Percentiles rank a stretch among this genome's conserved stretches.
Evolutionary conservation across 345 rosid genomes (phyloP).

Genomic region (Arabidopsis suecica): DNA sequence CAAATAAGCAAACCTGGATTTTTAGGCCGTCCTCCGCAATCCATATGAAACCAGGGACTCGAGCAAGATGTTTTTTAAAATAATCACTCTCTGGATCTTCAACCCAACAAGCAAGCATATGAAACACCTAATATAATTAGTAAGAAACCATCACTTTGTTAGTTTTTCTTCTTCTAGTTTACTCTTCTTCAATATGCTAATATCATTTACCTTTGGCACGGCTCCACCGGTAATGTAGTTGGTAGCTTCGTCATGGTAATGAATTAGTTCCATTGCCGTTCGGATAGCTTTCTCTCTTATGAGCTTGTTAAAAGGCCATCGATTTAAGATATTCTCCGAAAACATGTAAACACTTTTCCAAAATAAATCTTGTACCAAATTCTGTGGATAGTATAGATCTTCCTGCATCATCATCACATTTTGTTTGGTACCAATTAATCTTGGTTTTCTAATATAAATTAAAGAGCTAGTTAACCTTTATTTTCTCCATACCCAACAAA

Average conservation of each 20-base stretch:
- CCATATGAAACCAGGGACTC: slow-evolving; percentile 50
- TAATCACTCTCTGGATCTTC: slow-evolving; percentile 59
- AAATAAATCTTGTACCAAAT: slow-evolving; percentile 43
- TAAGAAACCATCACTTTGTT: neutral
- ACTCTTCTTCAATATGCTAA: neutral
- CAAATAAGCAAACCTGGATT: slow-evolving; percentile 44
- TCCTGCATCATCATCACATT: slow-evolving; percentile 40
- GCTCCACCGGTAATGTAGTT: slow-evolving; percentile 49
- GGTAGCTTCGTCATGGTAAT: slow-evolving; percentile 52
- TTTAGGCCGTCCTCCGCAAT: slow-evolving; percentile 61
- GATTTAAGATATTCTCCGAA: slow-evolving; percentile 44
- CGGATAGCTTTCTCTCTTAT: slow-evolving; percentile 46
- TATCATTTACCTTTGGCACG: slow-evolving; percentile 45
- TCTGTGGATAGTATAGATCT: slow-evolving; percentile 51
- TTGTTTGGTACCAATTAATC: neutral
- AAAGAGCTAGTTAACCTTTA: neutral
- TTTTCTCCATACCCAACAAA: neutral
- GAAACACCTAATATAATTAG: slow-evolving; percentile 38
- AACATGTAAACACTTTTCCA: slow-evolving; percentile 46
- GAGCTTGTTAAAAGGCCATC: slow-evolving; percentile 50
- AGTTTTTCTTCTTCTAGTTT: neutral
- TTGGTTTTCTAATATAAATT: neutral
- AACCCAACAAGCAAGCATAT: slow-evolving; percentile 67
- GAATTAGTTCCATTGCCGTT: slow-evolving; percentile 48
- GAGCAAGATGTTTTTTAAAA: slow-evolving; percentile 52